phyloP scores from a whole-genome alignment of 2,329 filamentous ascomycete genomes.

The Botryotinia narcissicola region DNA sequence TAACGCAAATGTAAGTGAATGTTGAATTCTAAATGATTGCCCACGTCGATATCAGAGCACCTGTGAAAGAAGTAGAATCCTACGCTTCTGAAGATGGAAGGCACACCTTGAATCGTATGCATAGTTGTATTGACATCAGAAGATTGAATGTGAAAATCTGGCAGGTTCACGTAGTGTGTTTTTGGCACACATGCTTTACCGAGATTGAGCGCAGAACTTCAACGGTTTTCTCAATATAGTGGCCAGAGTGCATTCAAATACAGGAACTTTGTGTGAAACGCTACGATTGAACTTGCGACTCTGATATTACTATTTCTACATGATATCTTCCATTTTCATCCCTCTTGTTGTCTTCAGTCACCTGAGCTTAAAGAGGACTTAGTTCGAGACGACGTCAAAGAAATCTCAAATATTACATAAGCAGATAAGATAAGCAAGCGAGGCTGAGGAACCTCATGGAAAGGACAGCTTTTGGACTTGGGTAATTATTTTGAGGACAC shows the following conservation, averaged over 20 bases:
- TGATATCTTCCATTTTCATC: background rate
- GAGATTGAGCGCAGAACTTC: background rate
- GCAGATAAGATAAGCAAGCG: background rate
- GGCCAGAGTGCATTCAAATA: background rate
- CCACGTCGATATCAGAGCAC: background rate
- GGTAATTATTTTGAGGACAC: background rate
- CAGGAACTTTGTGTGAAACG: fast-evolving
- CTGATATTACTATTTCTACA: background rate
- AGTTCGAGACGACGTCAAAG: background rate
- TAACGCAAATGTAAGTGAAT: background rate
- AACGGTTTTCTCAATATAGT: background rate
- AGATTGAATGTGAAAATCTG: background rate
- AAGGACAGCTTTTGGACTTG: conserved; percentile 9
- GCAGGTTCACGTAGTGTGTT: background rate
- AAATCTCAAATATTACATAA: background rate
- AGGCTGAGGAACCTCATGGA: conserved; percentile 1
- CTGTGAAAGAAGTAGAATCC: background rate
- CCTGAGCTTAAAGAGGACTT: background rate
- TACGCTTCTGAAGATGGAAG: background rate
- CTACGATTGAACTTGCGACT: background rate
- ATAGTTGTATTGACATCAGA: background rate
- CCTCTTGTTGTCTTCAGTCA: background rate
- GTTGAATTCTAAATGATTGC: background rate
- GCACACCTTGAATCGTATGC: background rate
- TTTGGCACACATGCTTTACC: background rate